Evolutionary conservation across 2,329 filamentous ascomycete species (phyloP).

Genomic region (Trichoderma sp.): DNA sequence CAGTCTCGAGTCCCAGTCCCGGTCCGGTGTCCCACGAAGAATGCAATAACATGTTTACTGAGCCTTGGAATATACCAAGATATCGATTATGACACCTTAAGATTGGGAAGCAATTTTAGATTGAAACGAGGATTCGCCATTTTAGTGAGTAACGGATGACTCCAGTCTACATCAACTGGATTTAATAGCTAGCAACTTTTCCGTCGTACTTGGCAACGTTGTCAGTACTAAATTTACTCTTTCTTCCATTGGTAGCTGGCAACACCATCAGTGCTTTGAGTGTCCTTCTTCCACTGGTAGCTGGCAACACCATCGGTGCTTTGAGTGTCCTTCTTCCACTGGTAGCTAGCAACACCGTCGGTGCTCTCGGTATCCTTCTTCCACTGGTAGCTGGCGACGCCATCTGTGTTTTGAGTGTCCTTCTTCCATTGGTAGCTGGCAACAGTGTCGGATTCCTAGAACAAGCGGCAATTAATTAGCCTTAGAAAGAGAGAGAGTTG

Average conservation of each 20-base stretch:
- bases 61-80: no score
- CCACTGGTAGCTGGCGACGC: neutral
- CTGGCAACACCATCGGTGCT: neutral
- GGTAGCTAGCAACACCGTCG: neutral
- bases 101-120: constrained; percentile 27
- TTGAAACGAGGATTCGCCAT: constrained; percentile 54
- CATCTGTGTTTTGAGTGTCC: neutral
- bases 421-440: neutral
- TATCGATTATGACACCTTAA: no score
- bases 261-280: neutral
- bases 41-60: no score
- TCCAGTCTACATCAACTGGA: neutral
- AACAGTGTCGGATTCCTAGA: neutral
- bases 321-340: neutral
- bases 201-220: neutral
- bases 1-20: no score
- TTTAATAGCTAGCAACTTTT: neutral
- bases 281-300: neutral
- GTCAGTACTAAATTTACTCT: neutral
- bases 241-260: constrained; percentile 8
- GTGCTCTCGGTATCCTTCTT: neutral
- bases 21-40: no score
- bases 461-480: neutral
- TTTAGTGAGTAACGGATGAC: constrained; percentile 53
- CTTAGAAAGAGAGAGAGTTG: no score